phyloP scores from a whole-genome alignment of 2,329 filamentous ascomycete genomes.

The Exophiala sideris region DNA sequence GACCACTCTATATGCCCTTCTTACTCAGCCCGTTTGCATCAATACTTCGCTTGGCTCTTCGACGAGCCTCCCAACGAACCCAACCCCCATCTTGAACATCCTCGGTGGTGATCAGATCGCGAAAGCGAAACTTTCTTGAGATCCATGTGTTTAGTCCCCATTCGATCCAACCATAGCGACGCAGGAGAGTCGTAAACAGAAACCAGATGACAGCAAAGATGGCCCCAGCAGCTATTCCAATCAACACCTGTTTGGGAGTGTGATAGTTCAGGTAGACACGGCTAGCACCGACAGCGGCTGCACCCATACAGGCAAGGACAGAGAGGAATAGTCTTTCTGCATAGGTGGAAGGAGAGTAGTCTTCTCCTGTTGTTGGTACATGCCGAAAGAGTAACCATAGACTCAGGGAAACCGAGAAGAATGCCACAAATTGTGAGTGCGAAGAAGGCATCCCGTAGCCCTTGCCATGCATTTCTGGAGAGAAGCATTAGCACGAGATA shows the following conservation, averaged over 20 bases:
- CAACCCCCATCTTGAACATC: slow-evolving; percentile 88
- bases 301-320: slow-evolving; percentile 58
- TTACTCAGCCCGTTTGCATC: slow-evolving; percentile 1
- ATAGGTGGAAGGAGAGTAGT: slow-evolving; percentile 39
- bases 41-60: slow-evolving; percentile 33
- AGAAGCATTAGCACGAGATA: slow-evolving; percentile 1
- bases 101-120: slow-evolving; percentile 83
- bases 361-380: slow-evolving; percentile 33
- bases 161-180: slow-evolving; percentile 65
- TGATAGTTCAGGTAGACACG: slow-evolving; percentile 92
- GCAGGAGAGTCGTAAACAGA: slow-evolving; percentile 60
- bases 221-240: slow-evolving; percentile 68
- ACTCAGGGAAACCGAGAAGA: slow-evolving; percentile 79
- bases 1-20: slow-evolving; percentile 7
- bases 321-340: slow-evolving; percentile 59
- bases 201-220: slow-evolving; percentile 78
- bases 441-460: slow-evolving; percentile 97
- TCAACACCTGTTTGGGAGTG: slow-evolving; percentile 80
- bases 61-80: slow-evolving; percentile 76
- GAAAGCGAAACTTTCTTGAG: slow-evolving; percentile 64
- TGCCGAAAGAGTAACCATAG: slow-evolving; percentile 85
- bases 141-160: slow-evolving; percentile 68
- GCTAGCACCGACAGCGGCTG: slow-evolving; percentile 71
- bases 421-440: slow-evolving; percentile 91
- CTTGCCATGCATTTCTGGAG: slow-evolving; percentile 69